These are phyloP conservation scores for Aspergillus fumigatiaffinis DNA, from an alignment of 2,329 filamentous ascomycete species.

Conservation along the genomic window DNA sequence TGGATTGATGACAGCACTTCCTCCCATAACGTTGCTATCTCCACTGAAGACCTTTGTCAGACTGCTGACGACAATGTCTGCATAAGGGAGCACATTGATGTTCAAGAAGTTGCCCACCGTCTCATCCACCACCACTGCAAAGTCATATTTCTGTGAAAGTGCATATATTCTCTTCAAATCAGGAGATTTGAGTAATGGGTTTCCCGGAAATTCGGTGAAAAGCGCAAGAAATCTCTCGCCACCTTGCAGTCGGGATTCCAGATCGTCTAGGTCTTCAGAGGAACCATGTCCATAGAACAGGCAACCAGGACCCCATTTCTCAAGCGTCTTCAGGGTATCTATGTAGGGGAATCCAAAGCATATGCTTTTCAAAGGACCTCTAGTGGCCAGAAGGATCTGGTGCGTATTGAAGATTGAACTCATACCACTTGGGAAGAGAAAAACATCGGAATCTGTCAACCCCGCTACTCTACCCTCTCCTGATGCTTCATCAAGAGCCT, in stretches of 20 bases:
- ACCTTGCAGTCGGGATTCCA: constrained; percentile 65
- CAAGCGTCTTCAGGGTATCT: constrained; percentile 88
- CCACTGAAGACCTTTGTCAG: constrained; percentile 97
- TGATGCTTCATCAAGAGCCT: constrained; percentile 48
- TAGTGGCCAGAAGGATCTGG: constrained; percentile 63
- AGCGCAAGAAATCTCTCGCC: constrained; percentile 78
- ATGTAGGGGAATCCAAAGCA: constrained; percentile 98
- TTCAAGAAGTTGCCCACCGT: constrained; percentile 97
- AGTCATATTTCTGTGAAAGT: constrained; percentile 78
- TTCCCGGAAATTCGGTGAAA: constrained; percentile 94
- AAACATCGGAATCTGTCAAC: constrained; percentile 82
- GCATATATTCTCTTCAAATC: constrained; percentile 76
- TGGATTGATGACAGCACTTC: constrained; percentile 63
- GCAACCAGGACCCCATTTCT: constrained; percentile 90
- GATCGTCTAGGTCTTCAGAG: constrained; percentile 72
- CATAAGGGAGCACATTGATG: constrained; percentile 82
- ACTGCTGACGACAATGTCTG: constrained; percentile 90
- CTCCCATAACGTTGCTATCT: constrained; percentile 98
- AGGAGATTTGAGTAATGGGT: constrained; percentile 81
- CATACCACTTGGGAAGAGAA: constrained; percentile 87
- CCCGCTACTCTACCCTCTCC: constrained; percentile 42
- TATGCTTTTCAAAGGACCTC: constrained; percentile 68
- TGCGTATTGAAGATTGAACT: constrained; percentile 91
- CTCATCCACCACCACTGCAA: constrained; percentile 89
- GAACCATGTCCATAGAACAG: constrained; percentile 83